Conservation (phyloP, 306 rosid species). For the Prosopis cineraria region DNA sequence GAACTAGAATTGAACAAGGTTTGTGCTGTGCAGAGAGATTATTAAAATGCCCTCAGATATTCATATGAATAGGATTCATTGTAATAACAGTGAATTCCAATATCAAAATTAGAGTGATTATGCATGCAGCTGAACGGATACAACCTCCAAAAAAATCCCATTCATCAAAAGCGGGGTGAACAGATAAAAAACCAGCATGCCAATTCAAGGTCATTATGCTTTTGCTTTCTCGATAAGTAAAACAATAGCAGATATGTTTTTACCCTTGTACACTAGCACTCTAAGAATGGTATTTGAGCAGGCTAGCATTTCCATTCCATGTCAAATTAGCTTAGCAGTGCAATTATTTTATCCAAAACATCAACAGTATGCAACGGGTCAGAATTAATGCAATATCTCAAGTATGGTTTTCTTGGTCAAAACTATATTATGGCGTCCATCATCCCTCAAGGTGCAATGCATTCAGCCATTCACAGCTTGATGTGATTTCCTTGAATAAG, state of each 20-base stretch:
- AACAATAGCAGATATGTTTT: background rate
- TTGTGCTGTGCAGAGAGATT: too few species aligned
- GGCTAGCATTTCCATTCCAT: background rate
- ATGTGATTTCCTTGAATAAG: constrained; percentile 8
- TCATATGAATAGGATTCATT: background rate
- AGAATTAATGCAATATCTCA: background rate
- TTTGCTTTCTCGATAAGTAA: background rate
- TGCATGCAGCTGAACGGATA: too few species aligned
- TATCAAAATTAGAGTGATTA: background rate
- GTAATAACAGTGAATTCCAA: background rate
- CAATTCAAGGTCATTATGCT: background rate
- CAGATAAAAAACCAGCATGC: background rate
- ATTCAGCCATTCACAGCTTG: constrained; percentile 19
- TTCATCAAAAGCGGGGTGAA: background rate
- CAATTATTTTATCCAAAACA: background rate
- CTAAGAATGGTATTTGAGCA: background rate
- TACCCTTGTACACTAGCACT: background rate
- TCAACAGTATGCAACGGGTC: background rate
- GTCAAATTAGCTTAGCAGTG: background rate
- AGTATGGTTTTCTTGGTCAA: background rate
- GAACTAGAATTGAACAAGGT: too few species aligned
- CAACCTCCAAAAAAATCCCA: too few species aligned
- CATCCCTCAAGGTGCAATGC: background rate
- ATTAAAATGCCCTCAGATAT: background rate
- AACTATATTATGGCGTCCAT: background rate